A percentile compares a stretch with the other conserved stretches of the same genome.
Evolutionary conservation across 768 basidiomycete genomes (phyloP).

Genomic region (Cystobasidium tubakii): DNA sequence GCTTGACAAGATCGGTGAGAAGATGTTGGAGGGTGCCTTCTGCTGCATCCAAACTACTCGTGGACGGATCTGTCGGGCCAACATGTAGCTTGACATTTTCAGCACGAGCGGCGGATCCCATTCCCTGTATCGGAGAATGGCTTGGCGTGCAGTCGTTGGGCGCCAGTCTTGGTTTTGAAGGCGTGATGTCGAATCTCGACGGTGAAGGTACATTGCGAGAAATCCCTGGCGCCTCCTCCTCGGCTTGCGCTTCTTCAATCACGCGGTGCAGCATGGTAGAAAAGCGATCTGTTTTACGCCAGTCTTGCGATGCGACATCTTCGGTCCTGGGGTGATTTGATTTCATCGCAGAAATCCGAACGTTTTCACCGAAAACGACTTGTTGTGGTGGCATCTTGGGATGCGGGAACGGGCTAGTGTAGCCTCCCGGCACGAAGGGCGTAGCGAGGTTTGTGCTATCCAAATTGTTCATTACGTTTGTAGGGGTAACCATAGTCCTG

Average conservation of each 20-base stretch:
- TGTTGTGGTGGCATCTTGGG: not conserved
- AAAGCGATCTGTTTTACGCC: not conserved
- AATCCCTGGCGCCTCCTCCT: not conserved
- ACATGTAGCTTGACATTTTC: too few species aligned
- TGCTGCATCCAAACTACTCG: not conserved
- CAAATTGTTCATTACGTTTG: too few species aligned
- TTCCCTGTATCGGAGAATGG: not conserved
- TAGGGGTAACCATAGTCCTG: too few species aligned
- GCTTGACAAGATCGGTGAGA: not conserved
- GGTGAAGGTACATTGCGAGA: not conserved
- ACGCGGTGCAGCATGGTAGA: constrained; percentile 10
- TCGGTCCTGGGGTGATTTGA: not conserved
- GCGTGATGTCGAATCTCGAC: not conserved
- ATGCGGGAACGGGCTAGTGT: constrained; percentile 20
- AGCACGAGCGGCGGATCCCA: not conserved
- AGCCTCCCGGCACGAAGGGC: constrained; percentile 11
- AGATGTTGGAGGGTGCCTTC: not conserved
- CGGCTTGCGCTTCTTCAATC: not conserved
- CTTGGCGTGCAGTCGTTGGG: not conserved
- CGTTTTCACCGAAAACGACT: too few species aligned
- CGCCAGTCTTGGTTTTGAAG: not conserved
- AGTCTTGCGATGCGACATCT: not conserved
- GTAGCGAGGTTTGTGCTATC: too few species aligned
- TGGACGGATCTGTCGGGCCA: not conserved
- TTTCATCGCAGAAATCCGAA: not conserved